A percentile compares a stretch with the other conserved stretches of the same genome.
These are phyloP conservation scores for Pascua guehoae DNA, from an alignment of 1,284 basidiomycete species.

Conservation along the genomic window DNA sequence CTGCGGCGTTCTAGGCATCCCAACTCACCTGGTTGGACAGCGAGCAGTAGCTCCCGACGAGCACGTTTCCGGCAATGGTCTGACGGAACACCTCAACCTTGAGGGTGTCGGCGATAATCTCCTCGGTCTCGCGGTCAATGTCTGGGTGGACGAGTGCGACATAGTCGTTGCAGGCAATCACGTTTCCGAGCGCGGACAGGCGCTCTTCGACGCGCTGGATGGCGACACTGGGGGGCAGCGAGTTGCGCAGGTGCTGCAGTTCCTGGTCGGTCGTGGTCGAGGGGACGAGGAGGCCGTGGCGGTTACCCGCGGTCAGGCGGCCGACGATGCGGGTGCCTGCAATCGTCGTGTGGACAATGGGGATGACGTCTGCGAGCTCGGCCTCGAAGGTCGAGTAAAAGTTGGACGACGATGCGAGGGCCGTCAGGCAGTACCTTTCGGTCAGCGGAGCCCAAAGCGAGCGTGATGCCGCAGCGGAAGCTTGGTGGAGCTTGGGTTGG, in stretches of 20 bases:
- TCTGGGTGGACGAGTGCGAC: constrained; percentile 97
- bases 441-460: not conserved
- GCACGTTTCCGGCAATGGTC: constrained; percentile 92
- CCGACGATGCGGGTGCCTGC: constrained; percentile 93
- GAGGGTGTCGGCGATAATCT: constrained; percentile 98
- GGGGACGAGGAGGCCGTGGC: constrained; percentile 93
- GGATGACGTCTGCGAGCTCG: constrained; percentile 88
- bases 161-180: constrained; percentile 97
- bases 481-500: not conserved
- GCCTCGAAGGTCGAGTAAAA: constrained; percentile 97
- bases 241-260: constrained; percentile 93
- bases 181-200: constrained; percentile 92
- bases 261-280: constrained; percentile 96
- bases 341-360: constrained; percentile 95
- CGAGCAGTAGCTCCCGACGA: constrained; percentile 93
- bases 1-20: too few species aligned
- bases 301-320: constrained; percentile 87
- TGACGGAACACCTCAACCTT: constrained; percentile 99
- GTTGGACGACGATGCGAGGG: constrained; percentile 92
- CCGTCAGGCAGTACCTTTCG: constrained; percentile 77
- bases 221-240: constrained; percentile 85
- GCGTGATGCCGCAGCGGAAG: not conserved
- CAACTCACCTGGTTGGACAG: constrained; percentile 68
- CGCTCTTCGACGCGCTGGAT: constrained; percentile 97
- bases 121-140: constrained; percentile 96